Percentiles rank a stretch among this genome's conserved stretches.
Conservation (phyloP, 352 stramenopile species). For the Thalassiosira ordinaria region DNA sequence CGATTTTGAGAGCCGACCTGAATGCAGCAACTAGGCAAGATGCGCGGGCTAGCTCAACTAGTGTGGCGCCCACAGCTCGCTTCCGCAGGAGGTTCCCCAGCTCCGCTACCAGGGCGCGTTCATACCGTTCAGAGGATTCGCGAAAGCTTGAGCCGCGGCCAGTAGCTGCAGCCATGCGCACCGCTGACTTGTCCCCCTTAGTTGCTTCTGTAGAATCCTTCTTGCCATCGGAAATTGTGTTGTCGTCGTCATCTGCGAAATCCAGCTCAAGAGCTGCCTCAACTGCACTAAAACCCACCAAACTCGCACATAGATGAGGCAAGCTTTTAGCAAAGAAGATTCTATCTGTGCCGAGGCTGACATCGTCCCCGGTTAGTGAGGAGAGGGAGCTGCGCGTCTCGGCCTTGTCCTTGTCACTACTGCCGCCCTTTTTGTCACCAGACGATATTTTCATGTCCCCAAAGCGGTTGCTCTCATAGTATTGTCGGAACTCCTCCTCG, state of each 20-base stretch:
- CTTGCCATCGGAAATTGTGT: constrained; percentile 44
- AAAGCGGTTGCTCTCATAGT: constrained; percentile 86
- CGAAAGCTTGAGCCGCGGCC: constrained; percentile 70
- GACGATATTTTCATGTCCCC: constrained; percentile 81
- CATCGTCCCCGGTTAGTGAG: constrained; percentile 83
- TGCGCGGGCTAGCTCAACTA: constrained; percentile 74
- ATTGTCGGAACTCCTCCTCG: constrained; percentile 82
- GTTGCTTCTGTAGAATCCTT: constrained; percentile 11
- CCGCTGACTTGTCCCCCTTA: constrained; percentile 47
- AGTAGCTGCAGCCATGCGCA: constrained; percentile 39
- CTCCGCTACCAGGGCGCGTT: constrained; percentile 76
- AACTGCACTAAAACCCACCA: constrained; percentile 84
- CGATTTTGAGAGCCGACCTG: constrained; percentile 81
- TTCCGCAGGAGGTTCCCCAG: constrained; percentile 76
- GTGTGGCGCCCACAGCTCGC: constrained; percentile 67
- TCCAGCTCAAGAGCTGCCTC: constrained; percentile 83
- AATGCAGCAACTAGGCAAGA: constrained; percentile 82
- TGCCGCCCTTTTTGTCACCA: constrained; percentile 52
- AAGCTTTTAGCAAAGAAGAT: constrained; percentile 86
- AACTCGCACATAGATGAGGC: constrained; percentile 79
- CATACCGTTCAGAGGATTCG: constrained; percentile 82
- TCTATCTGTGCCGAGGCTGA: constrained; percentile 81
- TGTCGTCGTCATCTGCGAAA: constrained; percentile 78
- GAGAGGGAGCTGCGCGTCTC: constrained; percentile 79
- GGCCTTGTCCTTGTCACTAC: constrained; percentile 58